phyloP scores from a whole-genome alignment of 345 rosid species.

The Anastatica hierochuntica region DNA sequence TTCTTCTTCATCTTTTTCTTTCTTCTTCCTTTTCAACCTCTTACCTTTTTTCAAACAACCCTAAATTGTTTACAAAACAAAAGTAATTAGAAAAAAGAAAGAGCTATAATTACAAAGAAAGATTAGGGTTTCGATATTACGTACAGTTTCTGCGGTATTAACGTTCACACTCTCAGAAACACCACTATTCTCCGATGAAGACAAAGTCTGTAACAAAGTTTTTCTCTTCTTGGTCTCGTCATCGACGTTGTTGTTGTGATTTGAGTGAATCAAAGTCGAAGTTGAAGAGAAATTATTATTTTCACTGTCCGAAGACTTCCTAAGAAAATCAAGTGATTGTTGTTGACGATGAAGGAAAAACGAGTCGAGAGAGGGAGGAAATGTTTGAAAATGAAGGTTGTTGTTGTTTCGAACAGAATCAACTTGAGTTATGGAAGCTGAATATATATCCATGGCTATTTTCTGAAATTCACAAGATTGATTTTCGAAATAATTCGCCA shows the following conservation, averaged over 20 bases:
- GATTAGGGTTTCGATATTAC: slow-evolving; percentile 17
- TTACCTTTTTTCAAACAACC: slow-evolving; percentile 25
- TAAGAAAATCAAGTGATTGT: background rate
- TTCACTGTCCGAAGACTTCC: background rate
- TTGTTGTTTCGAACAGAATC: slow-evolving; percentile 23
- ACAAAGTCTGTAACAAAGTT: slow-evolving; percentile 30
- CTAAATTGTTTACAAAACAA: background rate
- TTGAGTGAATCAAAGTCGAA: slow-evolving; percentile 21
- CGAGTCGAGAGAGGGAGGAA: slow-evolving; percentile 30
- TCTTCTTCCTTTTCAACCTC: slow-evolving; percentile 28
- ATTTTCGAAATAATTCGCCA: slow-evolving; percentile 26
- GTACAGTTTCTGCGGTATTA: too few relatives aligned
- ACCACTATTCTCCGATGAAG: slow-evolving; percentile 30
- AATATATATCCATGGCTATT: slow-evolving; percentile 21
- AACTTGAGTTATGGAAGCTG: slow-evolving; percentile 28
- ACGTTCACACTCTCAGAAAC: background rate
- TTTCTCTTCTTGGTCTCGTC: slow-evolving; percentile 27
- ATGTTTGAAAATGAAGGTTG: slow-evolving; percentile 22
- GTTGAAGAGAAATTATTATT: background rate
- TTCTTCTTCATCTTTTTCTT: slow-evolving; percentile 29
- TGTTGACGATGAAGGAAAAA: slow-evolving; percentile 27
- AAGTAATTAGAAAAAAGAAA: background rate
- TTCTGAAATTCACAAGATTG: slow-evolving; percentile 16
- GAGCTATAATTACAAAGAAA: background rate
- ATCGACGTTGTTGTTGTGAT: slow-evolving; percentile 17